These are phyloP conservation scores for Populus deltoides DNA, from an alignment of 345 rosid genomes.

Conservation along the genomic window DNA sequence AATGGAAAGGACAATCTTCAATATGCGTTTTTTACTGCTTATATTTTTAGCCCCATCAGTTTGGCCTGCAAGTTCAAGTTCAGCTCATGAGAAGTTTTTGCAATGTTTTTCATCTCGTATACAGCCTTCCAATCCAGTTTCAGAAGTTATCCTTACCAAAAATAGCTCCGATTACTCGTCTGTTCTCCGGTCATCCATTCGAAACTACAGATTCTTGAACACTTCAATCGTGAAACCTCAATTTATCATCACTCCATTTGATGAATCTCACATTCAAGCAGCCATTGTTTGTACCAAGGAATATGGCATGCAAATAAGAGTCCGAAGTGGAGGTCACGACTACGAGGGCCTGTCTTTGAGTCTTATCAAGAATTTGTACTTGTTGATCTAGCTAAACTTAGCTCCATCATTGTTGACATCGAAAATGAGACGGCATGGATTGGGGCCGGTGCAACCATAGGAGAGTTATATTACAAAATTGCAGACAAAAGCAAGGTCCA, in stretches of 20 bases:
- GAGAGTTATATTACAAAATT: conserved; percentile 13
- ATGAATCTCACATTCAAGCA: conserved; percentile 8
- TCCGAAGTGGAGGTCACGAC: conserved; percentile 6
- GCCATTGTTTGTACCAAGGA: conserved; percentile 1
- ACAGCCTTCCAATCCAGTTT: conserved; percentile 10
- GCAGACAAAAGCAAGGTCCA: conserved; percentile 12
- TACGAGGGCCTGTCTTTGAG: conserved; percentile 12
- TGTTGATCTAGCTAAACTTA: conserved; percentile 4
- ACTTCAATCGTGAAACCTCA: conserved; percentile 11
- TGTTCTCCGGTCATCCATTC: conserved; percentile 20
- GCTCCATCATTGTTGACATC: conserved; percentile 1
- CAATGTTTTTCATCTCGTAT: conserved; percentile 21
- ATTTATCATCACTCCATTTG: conserved; percentile 9
- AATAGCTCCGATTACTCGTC: conserved; percentile 10
- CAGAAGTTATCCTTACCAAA: conserved; percentile 6
- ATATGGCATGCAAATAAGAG: not conserved
- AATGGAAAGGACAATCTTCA: too few species aligned
- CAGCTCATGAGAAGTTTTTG: conserved; percentile 10
- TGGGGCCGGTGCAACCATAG: conserved; percentile 10
- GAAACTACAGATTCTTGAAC: conserved; percentile 22
- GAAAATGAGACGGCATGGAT: conserved; percentile 12
- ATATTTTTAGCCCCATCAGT: not conserved
- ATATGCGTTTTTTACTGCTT: not conserved
- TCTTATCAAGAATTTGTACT: conserved; percentile 4
- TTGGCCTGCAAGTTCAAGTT: not conserved